Base-by-base conservation (phyloP, 2,329 filamentous ascomycete species). In the Sarocladiaceae sp. region DNA sequence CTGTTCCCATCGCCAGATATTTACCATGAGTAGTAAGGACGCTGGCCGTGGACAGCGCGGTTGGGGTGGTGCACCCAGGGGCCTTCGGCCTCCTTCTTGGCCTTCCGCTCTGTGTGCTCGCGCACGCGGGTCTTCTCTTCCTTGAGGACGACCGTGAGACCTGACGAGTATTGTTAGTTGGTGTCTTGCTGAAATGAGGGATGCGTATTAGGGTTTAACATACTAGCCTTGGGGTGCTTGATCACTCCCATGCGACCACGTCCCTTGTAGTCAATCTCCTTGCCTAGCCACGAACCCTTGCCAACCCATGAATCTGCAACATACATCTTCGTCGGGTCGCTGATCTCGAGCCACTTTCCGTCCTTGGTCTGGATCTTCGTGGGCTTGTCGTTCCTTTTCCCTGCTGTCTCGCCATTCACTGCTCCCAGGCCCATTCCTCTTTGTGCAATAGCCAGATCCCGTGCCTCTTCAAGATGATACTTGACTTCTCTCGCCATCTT, bases 261-360 rank as follows among this genome's bases (percentile, higher is more conserved):
- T 3, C 90, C 91, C 57, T 93, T 84, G 68, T 85, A 87, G 59
- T 92, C 87, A 5, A 81, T 73, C 42, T 76, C 73, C 54, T 71
- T 72, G 23, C 67, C 71, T 53, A 80, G 79, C 67, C 77, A 86
- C 1, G 78, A 76, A 0, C 90, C 89, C 57, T 87, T 85, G 52
- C 88, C 90, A 40, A 96, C 90, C 93, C 93, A 99, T 4, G 92
- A 90, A 71, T 97, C 84, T 52, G 91, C 87, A 59, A 99, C 80
- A 68, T 97, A 99, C 58, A 97, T 87, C 54, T 81, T 80, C n/a
- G 87, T 88, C 1, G 86, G 84, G 62, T 97, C 88, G 26, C 71
- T 71, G 22, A 96, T 78, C 35, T 80, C 77, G 58, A 91, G 75
- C 68, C 82, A 84, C 66, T 83, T 84, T 59, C 90, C 90, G 54